Base-by-base conservation (phyloP, 1,284 basidiomycete species). In the Sporisorium scitamineum region DNA sequence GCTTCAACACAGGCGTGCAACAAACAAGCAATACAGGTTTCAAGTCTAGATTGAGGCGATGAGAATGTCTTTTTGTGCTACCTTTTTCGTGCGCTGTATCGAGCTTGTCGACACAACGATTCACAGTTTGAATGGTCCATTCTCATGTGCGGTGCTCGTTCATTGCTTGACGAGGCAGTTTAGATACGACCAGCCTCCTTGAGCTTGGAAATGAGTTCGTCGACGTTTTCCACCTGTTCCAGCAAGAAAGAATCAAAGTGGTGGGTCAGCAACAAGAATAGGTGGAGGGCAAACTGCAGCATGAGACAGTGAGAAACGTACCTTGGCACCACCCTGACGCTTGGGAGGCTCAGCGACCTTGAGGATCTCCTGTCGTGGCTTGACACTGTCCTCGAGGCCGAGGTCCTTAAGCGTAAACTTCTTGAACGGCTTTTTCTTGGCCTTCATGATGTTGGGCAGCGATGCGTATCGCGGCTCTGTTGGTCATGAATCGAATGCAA, bases 341-440 rank as follows among this genome's bases (percentile, higher is more conserved):
- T 93, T 92, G 1, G 94, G 92, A 45, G 96, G 96, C 85, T 97
- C 95, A 10, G 90, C 87, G n/a, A 99, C 93, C 82, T 93, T 94
- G 82, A 98, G 82, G 0, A 91, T 95, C 88, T 97, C 94, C 37
- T 98, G 87, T 48, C 90, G 89, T 18, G 94, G 94, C 70, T 82
- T 84, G 1, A 90, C 89, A 47, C 92, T 88, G 85, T 95, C 92
- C 41, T 95, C 88, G 71, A 86, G 85, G n/a, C 91, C 91, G 16
- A 98, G 91, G 80, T 96, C 94, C 52, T 89, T 88, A 10, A 94
- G 89, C 34, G 90, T 90, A 70, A 95, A 82, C 84, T 94, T 95
- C 87, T 95, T 92, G 55, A 98, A 88, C 26, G 93, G 92, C 88
- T 99, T 99, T 90, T 98, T 99, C 90, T 98, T 99, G 26, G 96